Percentiles rank a stretch among this genome's conserved stretches.
Evolutionary conservation across 2,329 filamentous ascomycete species (phyloP).

Genomic region (Botrytis sinoallii): DNA sequence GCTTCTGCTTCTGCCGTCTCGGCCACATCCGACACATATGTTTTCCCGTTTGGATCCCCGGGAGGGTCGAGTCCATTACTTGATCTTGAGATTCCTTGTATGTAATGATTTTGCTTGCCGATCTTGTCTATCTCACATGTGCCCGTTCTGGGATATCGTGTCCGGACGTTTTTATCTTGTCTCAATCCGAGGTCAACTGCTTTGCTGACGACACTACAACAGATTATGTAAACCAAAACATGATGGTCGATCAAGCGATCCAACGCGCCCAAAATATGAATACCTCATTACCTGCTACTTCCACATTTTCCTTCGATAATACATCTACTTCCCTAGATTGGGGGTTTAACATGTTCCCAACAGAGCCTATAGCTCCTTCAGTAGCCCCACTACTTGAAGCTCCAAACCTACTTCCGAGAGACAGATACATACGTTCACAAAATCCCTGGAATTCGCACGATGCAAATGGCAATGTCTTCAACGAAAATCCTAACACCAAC

Average conservation of each 20-base stretch:
- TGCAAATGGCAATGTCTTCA: slow-evolving; percentile 23
- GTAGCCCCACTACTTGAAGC: not conserved
- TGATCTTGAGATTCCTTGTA: slow-evolving; percentile 30
- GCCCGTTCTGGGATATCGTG: not conserved
- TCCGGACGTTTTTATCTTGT: not conserved
- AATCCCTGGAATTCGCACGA: slow-evolving; percentile 31
- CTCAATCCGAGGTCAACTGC: not conserved
- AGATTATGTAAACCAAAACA: slow-evolving; percentile 17
- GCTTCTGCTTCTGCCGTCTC: slow-evolving; percentile 28
- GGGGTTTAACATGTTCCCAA: not conserved
- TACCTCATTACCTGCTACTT: slow-evolving; percentile 7
- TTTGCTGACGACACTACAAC: slow-evolving; percentile 11
- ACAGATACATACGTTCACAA: slow-evolving; percentile 15
- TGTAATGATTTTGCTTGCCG: slow-evolving; percentile 14
- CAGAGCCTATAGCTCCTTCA: not conserved
- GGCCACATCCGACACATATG: slow-evolving; percentile 29
- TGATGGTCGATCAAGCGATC: slow-evolving; percentile 10
- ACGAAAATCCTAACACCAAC: slow-evolving; percentile 21
- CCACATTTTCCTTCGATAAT: slow-evolving; percentile 6
- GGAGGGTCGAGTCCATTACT: slow-evolving; percentile 19
- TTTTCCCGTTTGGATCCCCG: slow-evolving; percentile 26
- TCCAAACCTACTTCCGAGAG: slow-evolving; percentile 17
- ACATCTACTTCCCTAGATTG: not conserved
- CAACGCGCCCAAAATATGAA: slow-evolving; percentile 8
- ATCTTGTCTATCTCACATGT: not conserved